Conservation (phyloP, 2,329 filamentous ascomycete species). For the Cladorrhinum sp. region DNA sequence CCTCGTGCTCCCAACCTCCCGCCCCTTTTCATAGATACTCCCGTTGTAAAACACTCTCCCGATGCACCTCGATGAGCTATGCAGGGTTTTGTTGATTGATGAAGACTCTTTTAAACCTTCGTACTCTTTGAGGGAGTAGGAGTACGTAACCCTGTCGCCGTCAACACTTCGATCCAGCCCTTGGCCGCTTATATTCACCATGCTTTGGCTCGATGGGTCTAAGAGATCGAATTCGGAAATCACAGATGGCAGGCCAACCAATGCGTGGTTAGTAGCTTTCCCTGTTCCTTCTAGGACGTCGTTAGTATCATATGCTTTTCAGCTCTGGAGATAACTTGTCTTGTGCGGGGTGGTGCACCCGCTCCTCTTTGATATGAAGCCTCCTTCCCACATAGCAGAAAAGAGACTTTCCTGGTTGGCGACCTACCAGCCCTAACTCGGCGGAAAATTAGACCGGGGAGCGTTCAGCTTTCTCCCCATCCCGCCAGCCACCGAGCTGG, state of each 20-base stretch:
- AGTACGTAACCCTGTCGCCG: conserved; percentile 7
- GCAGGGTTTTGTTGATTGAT: neutral
- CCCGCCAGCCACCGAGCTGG: no score
- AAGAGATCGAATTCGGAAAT: neutral
- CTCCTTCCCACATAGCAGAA: no score
- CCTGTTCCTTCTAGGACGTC: no score
- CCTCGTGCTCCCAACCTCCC: neutral
- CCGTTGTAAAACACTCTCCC: neutral
- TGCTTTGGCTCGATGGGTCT: neutral
- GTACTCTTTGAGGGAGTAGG: conserved; percentile 7
- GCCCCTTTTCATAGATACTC: neutral
- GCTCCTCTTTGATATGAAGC: no score
- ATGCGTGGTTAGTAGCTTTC: no score
- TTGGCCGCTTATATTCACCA: neutral
- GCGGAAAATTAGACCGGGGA: no score
- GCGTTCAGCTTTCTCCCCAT: no score
- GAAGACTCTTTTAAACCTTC: neutral
- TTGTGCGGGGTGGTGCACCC: no score
- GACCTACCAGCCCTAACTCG: no score
- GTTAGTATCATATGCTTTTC: neutral
- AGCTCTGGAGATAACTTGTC: neutral
- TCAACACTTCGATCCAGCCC: neutral
- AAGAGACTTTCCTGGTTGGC: no score
- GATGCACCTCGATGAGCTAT: conserved; percentile 6
- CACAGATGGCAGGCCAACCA: neutral